Evolutionary conservation across 1,284 basidiomycete genomes (phyloP).

Genomic region (Leccinum brunneo-olivaceum): DNA sequence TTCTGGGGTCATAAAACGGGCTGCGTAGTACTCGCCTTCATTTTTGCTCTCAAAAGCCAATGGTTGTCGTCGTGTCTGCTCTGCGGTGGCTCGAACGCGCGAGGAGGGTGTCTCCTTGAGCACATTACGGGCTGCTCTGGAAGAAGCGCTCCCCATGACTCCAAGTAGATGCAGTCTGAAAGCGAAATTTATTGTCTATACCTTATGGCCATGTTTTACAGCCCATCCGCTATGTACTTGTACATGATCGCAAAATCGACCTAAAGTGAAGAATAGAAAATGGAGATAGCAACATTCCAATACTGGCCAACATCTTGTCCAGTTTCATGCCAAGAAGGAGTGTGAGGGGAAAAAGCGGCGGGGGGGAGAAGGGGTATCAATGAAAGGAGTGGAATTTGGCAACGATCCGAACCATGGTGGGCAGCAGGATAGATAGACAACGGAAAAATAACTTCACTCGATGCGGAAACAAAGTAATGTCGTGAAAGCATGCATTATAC

Average conservation of each 20-base stretch:
- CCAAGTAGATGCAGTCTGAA: background rate
- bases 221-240: constrained; percentile 37
- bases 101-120: constrained; percentile 48
- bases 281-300: constrained; percentile 32
- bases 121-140: constrained; percentile 61
- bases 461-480: constrained; percentile 33
- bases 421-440: constrained; percentile 30
- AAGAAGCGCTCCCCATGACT: constrained; percentile 63
- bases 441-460: constrained; percentile 30
- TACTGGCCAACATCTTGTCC: constrained; percentile 28
- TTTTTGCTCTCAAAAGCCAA: constrained; percentile 49
- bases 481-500: constrained; percentile 31
- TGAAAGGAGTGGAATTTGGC: constrained; percentile 22
- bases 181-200: constrained; percentile 33
- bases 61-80: constrained; percentile 15
- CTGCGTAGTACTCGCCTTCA: constrained; percentile 35
- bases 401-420: constrained; percentile 22
- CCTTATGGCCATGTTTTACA: constrained; percentile 33
- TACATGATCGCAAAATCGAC: constrained; percentile 32
- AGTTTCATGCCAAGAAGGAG: constrained; percentile 25
- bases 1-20: background rate
- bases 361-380: constrained; percentile 28
- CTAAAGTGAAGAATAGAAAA: constrained; percentile 28
- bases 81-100: constrained; percentile 30
- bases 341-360: constrained; percentile 17